Percentiles rank a stretch among this genome's conserved stretches.
phyloP scores from a whole-genome alignment of 176 grass and related monocot genomes.

The Bonia amplexicaulis region DNA sequence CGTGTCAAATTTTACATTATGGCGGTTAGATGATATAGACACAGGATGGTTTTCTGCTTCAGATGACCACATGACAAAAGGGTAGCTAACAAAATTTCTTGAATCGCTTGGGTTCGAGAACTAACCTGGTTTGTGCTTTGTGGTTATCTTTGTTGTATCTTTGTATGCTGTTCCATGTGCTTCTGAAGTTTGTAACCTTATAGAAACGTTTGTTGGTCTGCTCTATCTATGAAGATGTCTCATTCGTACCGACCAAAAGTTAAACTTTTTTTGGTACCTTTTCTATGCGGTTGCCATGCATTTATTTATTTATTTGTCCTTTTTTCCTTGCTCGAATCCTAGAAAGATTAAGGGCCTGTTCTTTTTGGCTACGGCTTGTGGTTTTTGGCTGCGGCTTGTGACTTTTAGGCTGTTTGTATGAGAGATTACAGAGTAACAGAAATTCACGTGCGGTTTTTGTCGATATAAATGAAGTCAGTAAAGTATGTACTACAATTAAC shows the following conservation, averaged over 20 bases:
- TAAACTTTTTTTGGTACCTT: not conserved
- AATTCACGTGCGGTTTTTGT: too few relatives aligned
- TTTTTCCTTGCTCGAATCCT: not conserved
- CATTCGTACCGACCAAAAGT: not conserved
- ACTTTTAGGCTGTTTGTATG: too few relatives aligned
- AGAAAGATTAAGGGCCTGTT: not conserved
- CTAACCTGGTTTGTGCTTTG: constrained; percentile 42
- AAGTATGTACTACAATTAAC: too few relatives aligned
- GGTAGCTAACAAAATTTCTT: constrained; percentile 27
- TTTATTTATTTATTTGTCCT: not conserved
- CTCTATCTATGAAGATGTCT: not conserved
- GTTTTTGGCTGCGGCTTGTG: too few relatives aligned
- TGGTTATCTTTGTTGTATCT: constrained; percentile 23
- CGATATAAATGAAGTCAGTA: too few relatives aligned
- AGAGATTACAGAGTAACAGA: too few relatives aligned
- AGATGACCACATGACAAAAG: constrained; percentile 36
- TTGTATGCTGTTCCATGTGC: constrained; percentile 26
- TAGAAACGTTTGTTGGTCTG: constrained; percentile 22
- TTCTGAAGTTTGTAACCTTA: constrained; percentile 19
- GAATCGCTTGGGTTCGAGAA: constrained; percentile 22
- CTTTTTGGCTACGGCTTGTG: too few relatives aligned
- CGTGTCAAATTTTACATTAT: constrained; percentile 4
- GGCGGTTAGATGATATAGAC: constrained; percentile 30
- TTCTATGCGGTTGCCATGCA: not conserved
- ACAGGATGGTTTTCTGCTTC: constrained; percentile 26